Percentiles rank a stretch among this genome's conserved stretches.
These are phyloP conservation scores for Boletus albobrunnescens DNA, from an alignment of 1,284 basidiomycete genomes.

Conservation along the genomic window DNA sequence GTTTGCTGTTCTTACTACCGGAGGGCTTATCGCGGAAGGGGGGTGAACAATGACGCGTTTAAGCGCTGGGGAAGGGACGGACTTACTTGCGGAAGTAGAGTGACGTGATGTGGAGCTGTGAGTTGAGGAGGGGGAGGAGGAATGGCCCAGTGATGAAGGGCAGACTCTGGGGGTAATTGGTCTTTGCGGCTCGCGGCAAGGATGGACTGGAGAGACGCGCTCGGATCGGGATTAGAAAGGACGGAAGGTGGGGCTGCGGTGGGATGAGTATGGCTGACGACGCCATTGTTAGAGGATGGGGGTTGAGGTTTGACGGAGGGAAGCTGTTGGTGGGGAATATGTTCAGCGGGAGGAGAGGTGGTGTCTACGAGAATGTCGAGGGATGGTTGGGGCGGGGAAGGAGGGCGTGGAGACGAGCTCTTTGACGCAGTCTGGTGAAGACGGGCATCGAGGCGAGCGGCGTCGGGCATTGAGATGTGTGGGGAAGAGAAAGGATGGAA, in stretches of 20 bases:
- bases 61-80: slow-evolving; percentile 28
- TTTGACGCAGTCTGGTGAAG: slow-evolving; percentile 35
- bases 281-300: slow-evolving; percentile 25
- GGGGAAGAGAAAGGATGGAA: slow-evolving; percentile 42
- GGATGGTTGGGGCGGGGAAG: slow-evolving; percentile 37
- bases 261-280: slow-evolving; percentile 34
- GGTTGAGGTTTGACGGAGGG: slow-evolving; percentile 21
- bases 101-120: slow-evolving; percentile 27
- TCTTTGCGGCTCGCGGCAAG: slow-evolving; percentile 47
- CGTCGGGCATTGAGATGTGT: slow-evolving; percentile 44
- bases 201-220: slow-evolving; percentile 62
- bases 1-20: slow-evolving; percentile 47
- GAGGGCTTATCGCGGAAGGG: slow-evolving; percentile 30
- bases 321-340: slow-evolving; percentile 29
- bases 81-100: slow-evolving; percentile 31
- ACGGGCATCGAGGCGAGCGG: slow-evolving; percentile 36
- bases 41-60: slow-evolving; percentile 27
- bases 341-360: slow-evolving; percentile 27
- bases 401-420: slow-evolving; percentile 37
- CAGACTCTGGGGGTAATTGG: slow-evolving; percentile 37
- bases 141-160: slow-evolving; percentile 42
- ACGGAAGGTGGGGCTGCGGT: slow-evolving; percentile 35
- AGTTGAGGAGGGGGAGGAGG: slow-evolving; percentile 29
- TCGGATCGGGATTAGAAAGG: slow-evolving; percentile 45
- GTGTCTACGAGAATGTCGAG: slow-evolving; percentile 43